These are phyloP conservation scores for Gaultheria prostrata DNA, from an alignment of 148 eudicot species.

Conservation along the genomic window DNA sequence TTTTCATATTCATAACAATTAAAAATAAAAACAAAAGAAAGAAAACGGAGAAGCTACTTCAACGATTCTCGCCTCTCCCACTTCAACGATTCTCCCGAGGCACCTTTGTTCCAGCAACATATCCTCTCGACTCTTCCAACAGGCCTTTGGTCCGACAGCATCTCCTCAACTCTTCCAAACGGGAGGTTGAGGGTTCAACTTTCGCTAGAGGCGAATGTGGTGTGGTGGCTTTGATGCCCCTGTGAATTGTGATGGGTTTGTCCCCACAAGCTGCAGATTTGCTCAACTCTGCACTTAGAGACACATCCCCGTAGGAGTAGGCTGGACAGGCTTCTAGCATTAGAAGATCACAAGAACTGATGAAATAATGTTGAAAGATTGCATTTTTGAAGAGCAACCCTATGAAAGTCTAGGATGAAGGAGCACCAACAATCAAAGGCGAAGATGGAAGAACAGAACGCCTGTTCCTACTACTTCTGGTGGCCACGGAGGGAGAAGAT, in stretches of 20 bases:
- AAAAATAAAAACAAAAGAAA: not conserved
- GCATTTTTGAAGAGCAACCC: not conserved
- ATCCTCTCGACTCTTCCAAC: too few relatives aligned
- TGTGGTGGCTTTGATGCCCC: not conserved
- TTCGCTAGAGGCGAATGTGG: not conserved
- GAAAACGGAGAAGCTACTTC: not conserved
- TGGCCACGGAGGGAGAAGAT: conserved; percentile 16
- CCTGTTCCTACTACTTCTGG: conserved; percentile 18
- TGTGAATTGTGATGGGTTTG: not conserved
- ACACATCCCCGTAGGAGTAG: not conserved
- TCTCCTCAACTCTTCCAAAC: not conserved
- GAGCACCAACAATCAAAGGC: conserved; percentile 23
- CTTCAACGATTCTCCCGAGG: not conserved
- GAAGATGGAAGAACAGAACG: conserved; percentile 27
- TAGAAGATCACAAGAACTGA: conserved; percentile 15
- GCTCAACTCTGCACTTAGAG: not conserved
- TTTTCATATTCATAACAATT: not conserved
- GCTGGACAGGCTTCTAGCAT: conserved; percentile 15
- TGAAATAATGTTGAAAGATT: not conserved
- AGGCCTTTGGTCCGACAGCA: not conserved
- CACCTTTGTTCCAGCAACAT: not conserved
- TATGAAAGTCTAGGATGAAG: conserved; percentile 8
- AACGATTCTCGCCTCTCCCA: not conserved
- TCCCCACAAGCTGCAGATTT: not conserved
- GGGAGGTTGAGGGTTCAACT: not conserved